Evolutionary conservation across 129 eudicot species (phyloP), one percentile per base, ranked within the genome.

Genomic region (Calendula officinalis): DNA sequence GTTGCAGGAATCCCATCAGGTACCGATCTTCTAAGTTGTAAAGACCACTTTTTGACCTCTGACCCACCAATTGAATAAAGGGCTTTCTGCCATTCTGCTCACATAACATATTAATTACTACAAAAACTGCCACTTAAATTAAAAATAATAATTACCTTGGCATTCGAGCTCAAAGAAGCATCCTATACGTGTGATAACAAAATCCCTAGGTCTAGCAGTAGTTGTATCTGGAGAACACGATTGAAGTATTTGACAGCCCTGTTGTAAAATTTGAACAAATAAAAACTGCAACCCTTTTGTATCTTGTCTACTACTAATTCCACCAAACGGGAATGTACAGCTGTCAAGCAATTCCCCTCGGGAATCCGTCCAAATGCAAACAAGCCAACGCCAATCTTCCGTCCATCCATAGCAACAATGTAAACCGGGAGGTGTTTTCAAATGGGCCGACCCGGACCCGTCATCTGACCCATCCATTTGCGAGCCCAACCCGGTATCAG

Each of bases 371-470:
- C 99, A 94, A 74, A 89, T 42, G 79, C 88, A 94, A 52, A 94
- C 94, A 40, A 94, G 80, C 99, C 99, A 94, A 60, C 95, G 92
- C 99, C 99, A 94, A 77, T 94, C 99, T 51, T 94, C 99, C 0
- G 99, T 94, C 99, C 99, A 94, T 30, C 99, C 99, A 67, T 94
- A 94, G 72, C 99, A 94, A 64, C 99, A 94, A 71, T 94, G 99
- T 66, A 94, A 74, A 45, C 95, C 80, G 6, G 97, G 94, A 2
- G 79, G 84, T 51, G 81, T 14, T 69, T 82, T 94, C 54, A 72
- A 95, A 70, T 77, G 82, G 70, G 78, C 84, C 46, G 91, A 75
- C 69, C 84, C 88, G 69, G 58, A 83, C 61, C 84, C 82, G 33
- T 89, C 99, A 51, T 85, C 95, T 41, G 82, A 40, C 9, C 85